phyloP scores from a whole-genome alignment of 2,329 filamentous ascomycete species.

The Ascochyta clinopodiicola region DNA sequence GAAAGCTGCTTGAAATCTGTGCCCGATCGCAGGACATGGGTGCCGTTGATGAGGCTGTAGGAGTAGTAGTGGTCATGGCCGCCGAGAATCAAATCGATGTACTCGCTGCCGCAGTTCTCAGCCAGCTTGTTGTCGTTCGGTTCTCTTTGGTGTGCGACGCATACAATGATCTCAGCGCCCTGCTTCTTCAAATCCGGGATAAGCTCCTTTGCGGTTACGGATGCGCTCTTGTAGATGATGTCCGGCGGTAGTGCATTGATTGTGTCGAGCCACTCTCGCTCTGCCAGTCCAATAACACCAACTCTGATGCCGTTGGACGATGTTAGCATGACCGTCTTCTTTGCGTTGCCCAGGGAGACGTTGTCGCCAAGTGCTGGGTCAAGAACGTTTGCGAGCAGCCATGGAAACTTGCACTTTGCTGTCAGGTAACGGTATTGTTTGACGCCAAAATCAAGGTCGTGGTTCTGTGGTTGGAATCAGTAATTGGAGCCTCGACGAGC shows the following conservation, averaged over 20 bases:
- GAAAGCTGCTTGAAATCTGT: conserved; percentile 93
- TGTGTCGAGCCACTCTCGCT: conserved; percentile 86
- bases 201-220: conserved; percentile 75
- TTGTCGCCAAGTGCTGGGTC: conserved; percentile 80
- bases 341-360: conserved; percentile 76
- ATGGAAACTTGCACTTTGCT: conserved; percentile 80
- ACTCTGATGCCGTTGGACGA: conserved; percentile 85
- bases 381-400: conserved; percentile 87
- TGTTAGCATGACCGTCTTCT: conserved; percentile 77
- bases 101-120: conserved; percentile 69
- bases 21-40: conserved; percentile 84
- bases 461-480: conserved; percentile 65
- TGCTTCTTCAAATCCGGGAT: conserved; percentile 74
- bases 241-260: conserved; percentile 86
- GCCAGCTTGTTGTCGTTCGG: conserved; percentile 90
- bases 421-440: conserved; percentile 77
- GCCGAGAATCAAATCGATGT: conserved; percentile 85
- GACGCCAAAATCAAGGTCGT: conserved; percentile 92
- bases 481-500: neutral
- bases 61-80: conserved; percentile 91
- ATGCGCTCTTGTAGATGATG: conserved; percentile 81
- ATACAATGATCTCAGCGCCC: conserved; percentile 83
- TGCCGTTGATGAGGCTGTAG: conserved; percentile 77
- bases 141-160: conserved; percentile 84
- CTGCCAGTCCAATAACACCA: conserved; percentile 83